Conservation (phyloP, 805 yeast genomes). For the Myxozyma melibiosi region DNA sequence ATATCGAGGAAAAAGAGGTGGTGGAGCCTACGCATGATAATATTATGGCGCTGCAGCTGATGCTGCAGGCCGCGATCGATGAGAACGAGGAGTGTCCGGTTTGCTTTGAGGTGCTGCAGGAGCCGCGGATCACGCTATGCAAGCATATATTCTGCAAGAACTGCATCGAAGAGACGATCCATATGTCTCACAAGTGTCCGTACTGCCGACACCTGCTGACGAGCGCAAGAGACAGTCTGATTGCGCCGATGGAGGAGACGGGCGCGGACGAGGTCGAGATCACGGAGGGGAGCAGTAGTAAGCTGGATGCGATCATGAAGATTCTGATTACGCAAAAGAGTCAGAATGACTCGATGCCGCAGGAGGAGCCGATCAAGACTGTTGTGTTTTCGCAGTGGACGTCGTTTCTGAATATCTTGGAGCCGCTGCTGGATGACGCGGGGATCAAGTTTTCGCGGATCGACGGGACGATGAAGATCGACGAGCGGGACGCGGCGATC, state of each 20-base stretch:
- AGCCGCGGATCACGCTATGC: constrained; percentile 28
- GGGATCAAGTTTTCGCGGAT: constrained; percentile 55
- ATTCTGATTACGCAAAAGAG: constrained; percentile 15
- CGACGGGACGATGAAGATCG: constrained; percentile 80
- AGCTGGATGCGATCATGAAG: constrained; percentile 21
- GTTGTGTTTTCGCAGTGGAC: constrained; percentile 87
- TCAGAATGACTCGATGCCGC: constrained; percentile 12
- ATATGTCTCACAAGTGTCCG: constrained; percentile 13
- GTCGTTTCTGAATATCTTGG: constrained; percentile 67
- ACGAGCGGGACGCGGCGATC: constrained; percentile 64
- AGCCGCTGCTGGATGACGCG: constrained; percentile 52
- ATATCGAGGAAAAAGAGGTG: constrained; percentile 5
- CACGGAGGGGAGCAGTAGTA: constrained; percentile 16
- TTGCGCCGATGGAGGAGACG: constrained; percentile 17
- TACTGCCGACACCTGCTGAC: constrained; percentile 16
- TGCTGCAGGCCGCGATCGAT: constrained; percentile 21
- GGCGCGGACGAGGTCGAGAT: neutral
- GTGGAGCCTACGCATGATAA: constrained; percentile 20
- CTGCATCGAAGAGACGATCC: constrained; percentile 22
- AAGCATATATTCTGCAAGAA: constrained; percentile 25
- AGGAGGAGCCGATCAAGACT: constrained; percentile 50
- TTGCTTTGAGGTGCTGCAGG: constrained; percentile 22
- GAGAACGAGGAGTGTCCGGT: constrained; percentile 29
- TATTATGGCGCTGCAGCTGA: constrained; percentile 19
- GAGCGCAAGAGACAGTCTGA: constrained; percentile 5